These are phyloP conservation scores for Triticum timopheevii DNA, from an alignment of 176 grass and related monocot species.

Conservation along the genomic window DNA sequence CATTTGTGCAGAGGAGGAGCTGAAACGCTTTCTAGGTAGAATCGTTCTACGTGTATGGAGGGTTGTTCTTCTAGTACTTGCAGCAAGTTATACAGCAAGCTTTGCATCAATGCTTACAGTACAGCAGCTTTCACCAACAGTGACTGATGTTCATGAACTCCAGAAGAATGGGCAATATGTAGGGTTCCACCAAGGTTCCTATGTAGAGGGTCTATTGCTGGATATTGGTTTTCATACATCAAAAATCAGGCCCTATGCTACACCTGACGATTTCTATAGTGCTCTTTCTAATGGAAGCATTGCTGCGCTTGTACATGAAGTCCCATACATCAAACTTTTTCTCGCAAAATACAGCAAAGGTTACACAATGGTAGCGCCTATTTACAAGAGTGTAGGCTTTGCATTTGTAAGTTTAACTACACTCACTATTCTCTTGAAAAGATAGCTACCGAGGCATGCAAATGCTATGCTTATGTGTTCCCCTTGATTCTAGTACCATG, in stretches of 20 bases:
- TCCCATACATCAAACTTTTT: slow-evolving; percentile 48
- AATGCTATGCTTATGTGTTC: too few relatives aligned
- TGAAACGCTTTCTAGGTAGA: slow-evolving; percentile 35
- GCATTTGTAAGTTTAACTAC: slow-evolving; percentile 5
- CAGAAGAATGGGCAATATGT: slow-evolving; percentile 27
- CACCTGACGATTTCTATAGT: slow-evolving; percentile 5
- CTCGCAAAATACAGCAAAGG: slow-evolving; percentile 25
- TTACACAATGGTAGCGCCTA: slow-evolving; percentile 40
- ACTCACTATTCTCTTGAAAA: neutral
- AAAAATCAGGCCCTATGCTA: slow-evolving; percentile 26
- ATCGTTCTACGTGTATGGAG: slow-evolving; percentile 29
- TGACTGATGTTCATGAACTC: slow-evolving; percentile 45
- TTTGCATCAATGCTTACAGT: slow-evolving; percentile 57
- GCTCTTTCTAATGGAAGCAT: slow-evolving; percentile 32
- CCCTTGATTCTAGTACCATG: too few relatives aligned
- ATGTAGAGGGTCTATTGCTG: slow-evolving; percentile 15
- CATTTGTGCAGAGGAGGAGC: slow-evolving; percentile 37
- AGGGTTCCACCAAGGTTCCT: slow-evolving; percentile 33
- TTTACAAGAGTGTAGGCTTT: slow-evolving; percentile 50
- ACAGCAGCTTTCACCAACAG: slow-evolving; percentile 39
- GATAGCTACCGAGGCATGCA: too few relatives aligned
- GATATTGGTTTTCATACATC: slow-evolving; percentile 25
- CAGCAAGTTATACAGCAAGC: slow-evolving; percentile 55
- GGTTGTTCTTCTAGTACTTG: slow-evolving; percentile 42
- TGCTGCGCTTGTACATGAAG: slow-evolving; percentile 33